These are phyloP conservation scores for Rhizopogon rudus DNA, from an alignment of 768 basidiomycete genomes.

Conservation along the genomic window DNA sequence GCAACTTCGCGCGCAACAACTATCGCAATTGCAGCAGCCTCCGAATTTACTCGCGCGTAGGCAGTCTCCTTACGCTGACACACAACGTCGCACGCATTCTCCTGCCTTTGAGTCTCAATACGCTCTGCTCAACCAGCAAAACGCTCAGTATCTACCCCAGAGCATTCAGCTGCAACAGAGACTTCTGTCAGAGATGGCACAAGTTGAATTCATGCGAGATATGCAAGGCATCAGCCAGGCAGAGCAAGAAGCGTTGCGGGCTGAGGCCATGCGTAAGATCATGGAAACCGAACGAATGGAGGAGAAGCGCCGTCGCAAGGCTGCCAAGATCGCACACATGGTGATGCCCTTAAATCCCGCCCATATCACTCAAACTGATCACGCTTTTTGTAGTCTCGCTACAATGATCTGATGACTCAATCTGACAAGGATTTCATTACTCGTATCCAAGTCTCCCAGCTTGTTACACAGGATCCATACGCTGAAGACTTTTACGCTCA, in stretches of 20 bases:
- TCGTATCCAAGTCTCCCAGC: conserved; percentile 96
- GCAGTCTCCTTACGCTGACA: conserved; percentile 42
- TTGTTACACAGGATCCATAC: conserved; percentile 96
- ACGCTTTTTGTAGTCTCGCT: conserved; percentile 57
- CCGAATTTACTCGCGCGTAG: conserved; percentile 33
- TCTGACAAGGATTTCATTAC: conserved; percentile 99
- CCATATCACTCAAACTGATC: conserved; percentile 5
- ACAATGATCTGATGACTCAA: conserved; percentile 95
- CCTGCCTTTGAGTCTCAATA: conserved; percentile 33
- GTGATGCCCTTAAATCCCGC: conserved; percentile 30
- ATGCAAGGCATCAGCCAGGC: conserved; percentile 55
- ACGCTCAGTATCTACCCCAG: conserved; percentile 51
- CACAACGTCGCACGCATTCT: conserved; percentile 49
- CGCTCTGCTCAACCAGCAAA: conserved; percentile 43
- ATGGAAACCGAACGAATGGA: conserved; percentile 88
- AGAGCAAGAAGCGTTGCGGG: conserved; percentile 66
- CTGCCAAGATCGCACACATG: conserved; percentile 87
- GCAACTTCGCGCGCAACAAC: conserved; percentile 50
- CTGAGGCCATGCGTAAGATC: conserved; percentile 84
- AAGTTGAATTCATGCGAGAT: conserved; percentile 61
- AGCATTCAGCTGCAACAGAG: conserved; percentile 72
- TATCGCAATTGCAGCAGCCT: conserved; percentile 41
- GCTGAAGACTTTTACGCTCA: conserved; percentile 99
- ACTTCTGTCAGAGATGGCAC: conserved; percentile 70
- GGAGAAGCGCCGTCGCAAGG: conserved; percentile 73